Base-by-base conservation (phyloP, 2,329 filamentous ascomycete genomes). In the Trichoderma pleuroti region DNA sequence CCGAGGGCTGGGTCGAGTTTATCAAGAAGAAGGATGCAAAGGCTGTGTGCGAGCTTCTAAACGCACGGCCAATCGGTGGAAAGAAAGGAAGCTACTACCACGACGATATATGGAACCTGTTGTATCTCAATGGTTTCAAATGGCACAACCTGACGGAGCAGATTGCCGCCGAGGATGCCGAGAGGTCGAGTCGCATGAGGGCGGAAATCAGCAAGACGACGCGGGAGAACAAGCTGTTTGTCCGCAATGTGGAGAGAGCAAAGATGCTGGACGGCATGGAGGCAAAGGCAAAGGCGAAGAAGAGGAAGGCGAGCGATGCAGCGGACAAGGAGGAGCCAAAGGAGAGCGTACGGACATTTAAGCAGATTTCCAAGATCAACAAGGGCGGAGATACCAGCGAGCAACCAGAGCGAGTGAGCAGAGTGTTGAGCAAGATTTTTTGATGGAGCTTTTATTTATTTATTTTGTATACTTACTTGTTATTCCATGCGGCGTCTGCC, bases 1-100 rank as follows among this genome's bases (percentile, higher is more conserved):
- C 89, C 4, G 93, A 97, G 80, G 93, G 93, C 59, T 97, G 93
- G 93, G 89, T 96, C 32, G 93, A 97, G 79, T 97, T 95, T 76
- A 80, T 89, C 42, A 85, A 86, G 73, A 96, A 96, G 80, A 86
- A 86, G 73, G 90, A 94, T 73, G 93, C 93, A 42, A 93, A 94
- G 79, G 84, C 87, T n/a, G 91, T 88, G 0, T 92, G 90, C 63
- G 91, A 93, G 74, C 85, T 92, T 30, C 84, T 97, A 63, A 97
- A 97, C 77, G 91, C 91, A 54, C 88, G 87, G 73, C 92, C 87
- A 14, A 92, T 96, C 71, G 93, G 93, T 64, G 93, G 93, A 30
- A 94, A 94, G 82, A 97, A 97, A 82, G 87, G 92, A 14, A 88
- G 87, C 62, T 93, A 92, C 78, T 97, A 95, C 82, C 89, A 92